Conservation (phyloP, 768 basidiomycete species). For the Mycena haematopus region DNA sequence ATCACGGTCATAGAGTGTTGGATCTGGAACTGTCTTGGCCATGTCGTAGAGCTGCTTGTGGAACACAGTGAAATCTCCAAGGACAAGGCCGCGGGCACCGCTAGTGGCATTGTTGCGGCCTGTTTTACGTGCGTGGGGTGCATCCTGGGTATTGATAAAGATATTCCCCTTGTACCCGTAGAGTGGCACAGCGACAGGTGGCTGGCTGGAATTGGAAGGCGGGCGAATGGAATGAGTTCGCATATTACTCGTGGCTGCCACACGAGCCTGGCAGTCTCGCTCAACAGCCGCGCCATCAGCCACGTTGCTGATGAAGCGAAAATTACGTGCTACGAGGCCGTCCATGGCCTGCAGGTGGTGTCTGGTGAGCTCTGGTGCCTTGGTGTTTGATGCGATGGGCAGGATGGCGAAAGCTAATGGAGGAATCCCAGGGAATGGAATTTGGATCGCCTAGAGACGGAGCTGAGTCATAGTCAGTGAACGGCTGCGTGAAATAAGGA, state of each 20-base stretch:
- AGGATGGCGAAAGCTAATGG: constrained; percentile 40
- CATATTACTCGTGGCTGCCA: background rate
- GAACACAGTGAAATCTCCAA: background rate
- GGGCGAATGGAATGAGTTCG: background rate
- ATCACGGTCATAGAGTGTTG: constrained; percentile 37
- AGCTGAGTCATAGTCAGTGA: constrained; percentile 25
- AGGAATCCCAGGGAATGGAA: constrained; percentile 38
- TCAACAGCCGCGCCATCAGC: constrained; percentile 13
- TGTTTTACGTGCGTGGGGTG: constrained; percentile 2
- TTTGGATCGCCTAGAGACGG: constrained; percentile 38
- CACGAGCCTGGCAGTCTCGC: constrained; percentile 1
- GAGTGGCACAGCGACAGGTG: background rate
- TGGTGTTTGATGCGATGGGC: constrained; percentile 29
- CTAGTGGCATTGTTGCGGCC: background rate
- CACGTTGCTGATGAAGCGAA: constrained; percentile 3
- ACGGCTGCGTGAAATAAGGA: background rate
- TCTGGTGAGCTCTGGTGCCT: background rate
- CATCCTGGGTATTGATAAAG: constrained; percentile 3
- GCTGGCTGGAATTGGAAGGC: background rate
- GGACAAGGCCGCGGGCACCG: background rate
- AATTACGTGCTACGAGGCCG: background rate
- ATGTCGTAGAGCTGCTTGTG: background rate
- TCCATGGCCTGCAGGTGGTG: constrained; percentile 7
- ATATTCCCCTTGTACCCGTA: constrained; percentile 9
- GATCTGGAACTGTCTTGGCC: too few species aligned